These are phyloP conservation scores for Sorghum bicolor DNA, from an alignment of 176 grass and related monocot genomes.

Conservation along the genomic window Sorghum_bicolor_NCBIv3 NC_012870.2:46543001-46543500, in stretches of 20 bases:
- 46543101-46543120: slow-evolving; percentile 88
- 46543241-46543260: background rate
- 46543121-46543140: slow-evolving; percentile 83
- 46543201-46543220: background rate
- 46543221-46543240: background rate
- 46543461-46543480: slow-evolving; percentile 87
- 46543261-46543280: slow-evolving; percentile 5
- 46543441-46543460: slow-evolving; percentile 90
- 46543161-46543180: slow-evolving; percentile 39
- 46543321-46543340: slow-evolving; percentile 4
- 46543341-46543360: slow-evolving; percentile 84
- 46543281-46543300: background rate
- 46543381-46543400: slow-evolving; percentile 88
- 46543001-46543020: slow-evolving; percentile 98
- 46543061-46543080: slow-evolving; percentile 91
- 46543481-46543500: slow-evolving; percentile 79
- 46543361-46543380: slow-evolving; percentile 95
- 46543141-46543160: slow-evolving; percentile 99
- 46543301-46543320: slow-evolving; percentile 6
- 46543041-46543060: slow-evolving; percentile 91
- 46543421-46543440: slow-evolving; percentile 91
- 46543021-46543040: slow-evolving; percentile 93
- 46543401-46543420: slow-evolving; percentile 85
- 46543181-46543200: background rate
- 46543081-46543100: slow-evolving; percentile 99